Evolutionary conservation across 805 yeast genomes (phyloP).

Genomic region (Candida corydali): DNA sequence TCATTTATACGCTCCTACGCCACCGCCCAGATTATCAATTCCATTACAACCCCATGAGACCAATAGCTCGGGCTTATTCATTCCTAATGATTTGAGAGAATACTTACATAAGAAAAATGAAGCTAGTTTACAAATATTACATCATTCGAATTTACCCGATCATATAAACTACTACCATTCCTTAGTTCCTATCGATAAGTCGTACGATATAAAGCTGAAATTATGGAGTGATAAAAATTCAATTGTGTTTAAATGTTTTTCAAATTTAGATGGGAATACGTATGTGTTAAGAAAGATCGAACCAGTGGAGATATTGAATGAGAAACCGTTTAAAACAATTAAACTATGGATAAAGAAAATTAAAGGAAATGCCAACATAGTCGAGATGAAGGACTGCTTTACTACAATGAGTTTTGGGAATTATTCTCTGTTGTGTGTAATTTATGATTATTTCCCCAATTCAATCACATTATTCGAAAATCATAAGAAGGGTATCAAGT

Average conservation of each 20-base stretch:
- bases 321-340: constrained; percentile 55
- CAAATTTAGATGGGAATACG: constrained; percentile 71
- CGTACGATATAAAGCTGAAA: constrained; percentile 25
- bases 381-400: constrained; percentile 73
- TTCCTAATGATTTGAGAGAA: constrained; percentile 70
- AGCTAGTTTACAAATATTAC: constrained; percentile 68
- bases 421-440: constrained; percentile 48
- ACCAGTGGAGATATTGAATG: constrained; percentile 30
- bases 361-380: constrained; percentile 47
- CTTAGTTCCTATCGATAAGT: constrained; percentile 71
- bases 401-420: constrained; percentile 77
- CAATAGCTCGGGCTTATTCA: constrained; percentile 62
- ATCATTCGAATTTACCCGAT: constrained; percentile 48
- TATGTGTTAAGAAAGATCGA: constrained; percentile 77
- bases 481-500: constrained; percentile 45
- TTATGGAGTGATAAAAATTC: constrained; percentile 55
- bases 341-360: constrained; percentile 62
- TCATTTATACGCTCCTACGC: constrained; percentile 86
- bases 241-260: constrained; percentile 68
- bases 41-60: constrained; percentile 70
- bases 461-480: constrained; percentile 66
- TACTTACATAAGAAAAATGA: constrained; percentile 68
- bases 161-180: constrained; percentile 69
- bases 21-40: constrained; percentile 66
- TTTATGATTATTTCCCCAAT: constrained; percentile 82